phyloP scores from a whole-genome alignment of 163 green algal genomes.

The Chloroidium sp. region DNA sequence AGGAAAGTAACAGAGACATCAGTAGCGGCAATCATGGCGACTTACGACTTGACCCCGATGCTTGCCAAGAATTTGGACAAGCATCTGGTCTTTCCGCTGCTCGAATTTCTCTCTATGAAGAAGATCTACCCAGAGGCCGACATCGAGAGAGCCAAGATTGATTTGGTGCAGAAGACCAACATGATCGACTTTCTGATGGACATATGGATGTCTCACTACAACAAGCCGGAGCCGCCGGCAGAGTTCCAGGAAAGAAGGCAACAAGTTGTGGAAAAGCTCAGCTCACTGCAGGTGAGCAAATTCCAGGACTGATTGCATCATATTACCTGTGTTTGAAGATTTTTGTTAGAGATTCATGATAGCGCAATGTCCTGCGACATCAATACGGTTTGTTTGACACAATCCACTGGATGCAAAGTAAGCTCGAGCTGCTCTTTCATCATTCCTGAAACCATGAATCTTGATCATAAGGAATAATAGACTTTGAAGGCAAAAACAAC shows the following conservation, averaged over 20 bases:
- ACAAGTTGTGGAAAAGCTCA: constrained; percentile 41
- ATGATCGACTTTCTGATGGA: constrained; percentile 99
- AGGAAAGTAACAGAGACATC: too few species aligned
- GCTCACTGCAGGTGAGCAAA: constrained; percentile 12
- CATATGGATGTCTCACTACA: constrained; percentile 88
- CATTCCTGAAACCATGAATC: too few species aligned
- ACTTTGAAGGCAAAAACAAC: too few species aligned
- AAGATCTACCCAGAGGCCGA: constrained; percentile 47
- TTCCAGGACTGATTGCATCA: not conserved
- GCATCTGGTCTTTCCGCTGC: constrained; percentile 92
- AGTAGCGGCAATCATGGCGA: constrained; percentile 22
- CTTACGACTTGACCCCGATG: constrained; percentile 62
- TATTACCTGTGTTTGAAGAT: not conserved
- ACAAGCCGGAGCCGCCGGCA: constrained; percentile 43
- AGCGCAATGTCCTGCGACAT: too few species aligned
- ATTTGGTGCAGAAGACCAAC: constrained; percentile 92
- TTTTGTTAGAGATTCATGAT: too few species aligned
- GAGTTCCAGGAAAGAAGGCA: constrained; percentile 52
- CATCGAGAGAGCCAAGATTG: constrained; percentile 86
- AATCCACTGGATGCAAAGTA: too few species aligned
- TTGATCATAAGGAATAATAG: too few species aligned
- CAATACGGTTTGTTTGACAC: too few species aligned
- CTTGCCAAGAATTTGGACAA: constrained; percentile 80
- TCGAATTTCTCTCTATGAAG: constrained; percentile 84
- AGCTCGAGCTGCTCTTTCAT: too few species aligned